These are phyloP conservation scores for Mycena belliarum DNA, from an alignment of 768 basidiomycete genomes.

Conservation along the genomic window DNA sequence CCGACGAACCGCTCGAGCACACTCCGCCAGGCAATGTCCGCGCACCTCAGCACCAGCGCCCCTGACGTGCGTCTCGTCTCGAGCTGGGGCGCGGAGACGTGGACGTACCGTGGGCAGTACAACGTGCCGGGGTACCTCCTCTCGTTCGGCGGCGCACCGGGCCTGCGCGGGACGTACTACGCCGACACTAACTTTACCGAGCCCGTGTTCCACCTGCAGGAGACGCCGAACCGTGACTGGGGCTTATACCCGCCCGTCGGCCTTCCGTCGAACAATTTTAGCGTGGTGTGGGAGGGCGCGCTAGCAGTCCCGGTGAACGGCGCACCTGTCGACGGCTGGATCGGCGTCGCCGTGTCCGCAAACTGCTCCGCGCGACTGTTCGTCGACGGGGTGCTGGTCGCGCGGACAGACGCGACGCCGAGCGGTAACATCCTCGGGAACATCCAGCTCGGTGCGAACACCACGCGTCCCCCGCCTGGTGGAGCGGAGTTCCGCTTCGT, in stretches of 20 bases:
- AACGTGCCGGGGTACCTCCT: slow-evolving; percentile 26
- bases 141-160: slow-evolving; percentile 16
- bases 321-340: slow-evolving; percentile 22
- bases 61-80: slow-evolving; percentile 18
- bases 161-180: slow-evolving; percentile 25
- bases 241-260: slow-evolving; percentile 28
- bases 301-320: slow-evolving; percentile 26
- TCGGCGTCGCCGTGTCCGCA: slow-evolving; percentile 26
- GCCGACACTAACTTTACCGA: slow-evolving; percentile 25
- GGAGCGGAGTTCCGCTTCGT: slow-evolving; percentile 22
- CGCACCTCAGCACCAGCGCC: slow-evolving; percentile 10
- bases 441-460: slow-evolving; percentile 22
- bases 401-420: slow-evolving; percentile 15
- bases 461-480: slow-evolving; percentile 23
- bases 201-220: slow-evolving; percentile 20
- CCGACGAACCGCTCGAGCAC: slow-evolving; percentile 22
- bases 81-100: slow-evolving; percentile 26
- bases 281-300: slow-evolving; percentile 28
- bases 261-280: slow-evolving; percentile 30
- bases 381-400: slow-evolving; percentile 24
- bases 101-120: slow-evolving; percentile 28
- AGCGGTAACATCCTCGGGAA: slow-evolving; percentile 26
- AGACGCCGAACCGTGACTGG: slow-evolving; percentile 29
- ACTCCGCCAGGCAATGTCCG: slow-evolving; percentile 24
- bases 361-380: slow-evolving; percentile 27